Evolutionary conservation across 305 asterid genomes (phyloP).

Genomic region (Plantago coronopus): DNA sequence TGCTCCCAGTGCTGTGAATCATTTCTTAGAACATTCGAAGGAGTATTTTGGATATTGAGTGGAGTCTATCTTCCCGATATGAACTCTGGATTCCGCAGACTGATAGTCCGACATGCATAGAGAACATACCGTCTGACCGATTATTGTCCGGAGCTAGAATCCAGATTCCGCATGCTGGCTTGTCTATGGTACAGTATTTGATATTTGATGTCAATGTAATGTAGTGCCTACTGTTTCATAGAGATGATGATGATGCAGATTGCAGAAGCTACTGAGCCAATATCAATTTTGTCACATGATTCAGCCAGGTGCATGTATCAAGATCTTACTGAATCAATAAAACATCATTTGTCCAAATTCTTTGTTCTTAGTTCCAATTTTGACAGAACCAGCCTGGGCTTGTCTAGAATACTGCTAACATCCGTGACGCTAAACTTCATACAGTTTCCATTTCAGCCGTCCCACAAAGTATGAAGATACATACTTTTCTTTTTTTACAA

Average conservation of each 20-base stretch:
- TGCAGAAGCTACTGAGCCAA: neutral
- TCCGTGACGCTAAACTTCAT: no score
- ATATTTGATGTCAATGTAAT: constrained; percentile 3
- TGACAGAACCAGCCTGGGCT: no score
- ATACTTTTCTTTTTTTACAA: no score
- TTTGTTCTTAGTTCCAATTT: no score
- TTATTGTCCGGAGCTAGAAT: constrained; percentile 7
- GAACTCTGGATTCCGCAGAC: neutral
- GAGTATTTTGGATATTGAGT: constrained; percentile 39
- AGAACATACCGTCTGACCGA: neutral
- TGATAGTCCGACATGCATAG: neutral
- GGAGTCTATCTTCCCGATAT: neutral
- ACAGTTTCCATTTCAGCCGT: no score
- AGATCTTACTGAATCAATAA: no score
- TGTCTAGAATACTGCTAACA: no score
- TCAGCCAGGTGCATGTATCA: no score
- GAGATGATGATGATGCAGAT: constrained; percentile 6
- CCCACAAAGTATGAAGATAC: no score
- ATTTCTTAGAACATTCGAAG: constrained; percentile 33
- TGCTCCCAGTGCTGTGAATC: constrained; percentile 51
- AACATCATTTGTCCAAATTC: no score
- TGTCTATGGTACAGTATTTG: constrained; percentile 1
- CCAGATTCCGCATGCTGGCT: constrained; percentile 11
- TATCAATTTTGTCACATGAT: no score
- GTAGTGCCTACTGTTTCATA: constrained; percentile 3